Evolutionary conservation across 225 moss, liverwort and hornwort genomes (phyloP).

Genomic region (Straminergon stramineum): DNA sequence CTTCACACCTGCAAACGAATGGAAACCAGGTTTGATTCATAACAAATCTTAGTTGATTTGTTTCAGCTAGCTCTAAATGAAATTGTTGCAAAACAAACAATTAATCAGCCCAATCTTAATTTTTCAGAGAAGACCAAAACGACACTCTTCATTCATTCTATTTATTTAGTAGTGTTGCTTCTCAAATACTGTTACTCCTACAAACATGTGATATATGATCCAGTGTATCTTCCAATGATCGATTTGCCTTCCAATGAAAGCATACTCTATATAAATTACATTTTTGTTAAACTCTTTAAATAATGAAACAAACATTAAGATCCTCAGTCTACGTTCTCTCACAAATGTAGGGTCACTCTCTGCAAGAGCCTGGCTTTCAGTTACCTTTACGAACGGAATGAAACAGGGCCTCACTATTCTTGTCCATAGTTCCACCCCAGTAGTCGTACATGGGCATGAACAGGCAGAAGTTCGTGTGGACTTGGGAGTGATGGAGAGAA

Average conservation of each 20-base stretch:
- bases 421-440: conserved; percentile 72
- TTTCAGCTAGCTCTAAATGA: not conserved
- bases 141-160: not conserved
- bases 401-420: conserved; percentile 37
- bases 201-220: not conserved
- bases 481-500: conserved; percentile 85
- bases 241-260: not conserved
- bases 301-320: not conserved
- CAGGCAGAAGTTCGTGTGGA: conserved; percentile 78
- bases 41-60: not conserved
- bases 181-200: not conserved
- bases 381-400: conserved; percentile 41
- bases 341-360: not conserved
- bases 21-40: not conserved
- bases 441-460: conserved; percentile 92
- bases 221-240: not conserved
- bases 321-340: too few species aligned
- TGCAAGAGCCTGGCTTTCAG: not conserved
- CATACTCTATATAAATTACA: not conserved
- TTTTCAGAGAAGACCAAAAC: not conserved
- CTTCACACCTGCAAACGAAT: conserved; percentile 19
- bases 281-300: not conserved
- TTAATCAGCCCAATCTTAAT: not conserved
- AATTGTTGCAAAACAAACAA: not conserved
- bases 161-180: not conserved